Evolutionary conservation across 2,329 filamentous ascomycete species (phyloP).

Genomic region (Sphaerulina musiva): DNA sequence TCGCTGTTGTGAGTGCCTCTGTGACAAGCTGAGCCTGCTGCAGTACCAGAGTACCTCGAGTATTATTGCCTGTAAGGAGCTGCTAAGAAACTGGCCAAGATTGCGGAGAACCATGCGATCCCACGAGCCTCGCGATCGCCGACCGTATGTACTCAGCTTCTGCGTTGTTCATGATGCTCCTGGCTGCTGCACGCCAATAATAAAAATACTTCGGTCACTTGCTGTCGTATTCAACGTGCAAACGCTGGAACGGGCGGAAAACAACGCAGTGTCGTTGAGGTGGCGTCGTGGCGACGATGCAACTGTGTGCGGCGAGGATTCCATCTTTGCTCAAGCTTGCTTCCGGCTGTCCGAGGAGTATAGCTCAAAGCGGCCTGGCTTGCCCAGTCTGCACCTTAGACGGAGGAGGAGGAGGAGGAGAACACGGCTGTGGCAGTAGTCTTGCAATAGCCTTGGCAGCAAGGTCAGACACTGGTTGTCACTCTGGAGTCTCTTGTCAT

Average conservation of each 20-base stretch:
- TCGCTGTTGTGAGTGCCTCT: too few relatives aligned
- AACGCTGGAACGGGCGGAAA: neutral
- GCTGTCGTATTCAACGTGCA: neutral
- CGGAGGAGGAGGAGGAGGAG: constrained; percentile 7
- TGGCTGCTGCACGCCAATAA: neutral
- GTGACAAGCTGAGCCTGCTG: too few relatives aligned
- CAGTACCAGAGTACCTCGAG: neutral
- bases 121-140: neutral
- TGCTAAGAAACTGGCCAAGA: neutral
- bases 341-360: constrained; percentile 14
- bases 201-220: neutral
- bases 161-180: neutral
- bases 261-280: neutral
- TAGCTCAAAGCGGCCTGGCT: constrained; percentile 14
- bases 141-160: neutral
- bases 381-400: constrained; percentile 4
- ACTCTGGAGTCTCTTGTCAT: too few relatives aligned
- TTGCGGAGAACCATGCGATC: neutral
- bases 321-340: constrained; percentile 14
- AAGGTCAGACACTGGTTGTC: neutral
- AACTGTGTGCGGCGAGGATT: constrained; percentile 15
- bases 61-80: neutral
- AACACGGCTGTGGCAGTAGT: constrained; percentile 1
- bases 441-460: constrained; percentile 3
- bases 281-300: constrained; percentile 5